These are phyloP conservation scores for Sugiyamaella xylanicola DNA, from an alignment of 1,139 yeast genomes.

Conservation along the genomic window DNA sequence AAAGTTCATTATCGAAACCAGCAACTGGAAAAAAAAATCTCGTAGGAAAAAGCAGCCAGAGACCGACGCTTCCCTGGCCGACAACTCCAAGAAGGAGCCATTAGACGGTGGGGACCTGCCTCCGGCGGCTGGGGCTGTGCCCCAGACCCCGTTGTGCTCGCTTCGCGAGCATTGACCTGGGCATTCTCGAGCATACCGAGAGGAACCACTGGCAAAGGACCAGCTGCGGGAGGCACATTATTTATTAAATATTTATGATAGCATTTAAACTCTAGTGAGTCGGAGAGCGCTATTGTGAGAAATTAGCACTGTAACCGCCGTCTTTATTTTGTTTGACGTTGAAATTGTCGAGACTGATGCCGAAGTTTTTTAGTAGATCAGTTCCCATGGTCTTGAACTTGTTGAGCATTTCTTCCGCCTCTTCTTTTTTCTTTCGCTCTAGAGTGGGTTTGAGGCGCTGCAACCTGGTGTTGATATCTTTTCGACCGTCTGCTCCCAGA, in stretches of 20 bases:
- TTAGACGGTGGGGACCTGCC: too few species aligned
- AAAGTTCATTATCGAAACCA: background rate
- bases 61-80: too few species aligned
- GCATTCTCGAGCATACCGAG: too few species aligned
- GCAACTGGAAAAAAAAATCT: too few species aligned
- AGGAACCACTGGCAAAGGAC: too few species aligned
- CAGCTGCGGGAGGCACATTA: too few species aligned
- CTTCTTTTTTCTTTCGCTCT: slow-evolving; percentile 32
- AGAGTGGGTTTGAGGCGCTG: slow-evolving; percentile 29
- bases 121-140: too few species aligned
- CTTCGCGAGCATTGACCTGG: too few species aligned
- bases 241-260: too few species aligned
- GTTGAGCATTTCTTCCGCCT: slow-evolving; percentile 37
- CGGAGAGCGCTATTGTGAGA: background rate
- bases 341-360: slow-evolving; percentile 38
- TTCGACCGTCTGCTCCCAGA: slow-evolving; percentile 7
- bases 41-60: too few species aligned
- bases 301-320: slow-evolving; percentile 35
- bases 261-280: background rate
- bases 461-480: background rate
- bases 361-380: slow-evolving; percentile 37
- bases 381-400: slow-evolving; percentile 40
- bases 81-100: too few species aligned
- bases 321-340: slow-evolving; percentile 35
- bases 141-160: too few species aligned